Percentiles rank a stretch among this genome's conserved stretches.
Conservation (phyloP, 2,329 filamentous ascomycete genomes). For the Monosporascus sp. region DNA sequence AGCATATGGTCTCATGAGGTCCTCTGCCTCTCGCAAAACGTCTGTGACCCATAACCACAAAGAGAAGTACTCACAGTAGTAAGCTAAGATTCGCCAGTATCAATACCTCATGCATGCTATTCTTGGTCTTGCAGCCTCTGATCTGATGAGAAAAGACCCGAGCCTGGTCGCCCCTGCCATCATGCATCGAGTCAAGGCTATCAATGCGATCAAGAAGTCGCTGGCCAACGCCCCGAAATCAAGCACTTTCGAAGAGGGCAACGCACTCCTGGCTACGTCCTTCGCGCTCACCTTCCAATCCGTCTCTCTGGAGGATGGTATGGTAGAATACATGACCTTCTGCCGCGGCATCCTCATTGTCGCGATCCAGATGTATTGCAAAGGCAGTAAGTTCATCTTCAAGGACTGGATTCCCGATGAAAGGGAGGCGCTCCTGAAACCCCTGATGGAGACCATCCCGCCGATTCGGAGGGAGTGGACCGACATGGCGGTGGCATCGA, state of each 20-base stretch:
- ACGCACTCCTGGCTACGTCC: constrained; percentile 54
- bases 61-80: not conserved
- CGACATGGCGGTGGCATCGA: constrained; percentile 39
- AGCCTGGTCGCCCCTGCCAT: constrained; percentile 53
- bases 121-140: constrained; percentile 58
- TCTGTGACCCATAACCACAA: constrained; percentile 22
- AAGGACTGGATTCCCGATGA: constrained; percentile 38
- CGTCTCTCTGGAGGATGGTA: constrained; percentile 50
- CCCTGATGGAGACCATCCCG: constrained; percentile 40
- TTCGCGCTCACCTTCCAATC: constrained; percentile 56
- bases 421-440: constrained; percentile 35
- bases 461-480: constrained; percentile 39
- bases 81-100: constrained; percentile 34
- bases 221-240: constrained; percentile 37
- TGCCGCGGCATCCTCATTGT: constrained; percentile 52
- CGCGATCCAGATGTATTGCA: constrained; percentile 46
- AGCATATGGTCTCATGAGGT: constrained; percentile 62
- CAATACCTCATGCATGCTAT: constrained; percentile 66
- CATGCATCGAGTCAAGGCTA: constrained; percentile 59
- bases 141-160: constrained; percentile 48
- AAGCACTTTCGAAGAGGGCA: constrained; percentile 46
- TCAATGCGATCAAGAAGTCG: constrained; percentile 54
- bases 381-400: constrained; percentile 45
- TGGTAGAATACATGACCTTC: constrained; percentile 57
- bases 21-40: constrained; percentile 61